Conservation (phyloP, 805 yeast genomes). For the Zygotorulaspora danielsina region DNA sequence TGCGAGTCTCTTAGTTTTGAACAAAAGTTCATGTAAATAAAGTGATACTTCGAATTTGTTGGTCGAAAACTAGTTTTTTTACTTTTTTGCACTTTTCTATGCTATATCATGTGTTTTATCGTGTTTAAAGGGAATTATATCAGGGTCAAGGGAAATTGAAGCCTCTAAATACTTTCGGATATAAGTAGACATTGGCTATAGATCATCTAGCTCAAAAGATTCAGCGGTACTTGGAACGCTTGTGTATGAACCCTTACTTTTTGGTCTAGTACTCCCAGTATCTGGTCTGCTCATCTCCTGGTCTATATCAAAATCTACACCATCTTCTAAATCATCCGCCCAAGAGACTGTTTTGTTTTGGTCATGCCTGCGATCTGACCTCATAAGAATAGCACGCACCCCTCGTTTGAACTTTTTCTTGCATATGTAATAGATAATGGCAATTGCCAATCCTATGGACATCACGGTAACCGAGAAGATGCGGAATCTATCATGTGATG, state of each 20-base stretch:
- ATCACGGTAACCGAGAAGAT: conserved; percentile 9
- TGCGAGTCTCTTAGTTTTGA: too few relatives aligned
- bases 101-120: too few relatives aligned
- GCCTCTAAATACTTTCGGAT: too few relatives aligned
- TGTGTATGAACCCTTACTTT: conserved; percentile 21
- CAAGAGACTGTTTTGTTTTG: conserved; percentile 37
- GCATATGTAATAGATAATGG: conserved; percentile 13
- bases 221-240: conserved; percentile 24
- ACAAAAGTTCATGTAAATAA: too few relatives aligned
- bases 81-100: too few relatives aligned
- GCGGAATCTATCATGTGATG: conserved; percentile 6
- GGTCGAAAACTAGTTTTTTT: too few relatives aligned
- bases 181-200: too few relatives aligned
- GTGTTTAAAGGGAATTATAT: too few relatives aligned
- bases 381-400: conserved; percentile 20
- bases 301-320: conserved; percentile 17
- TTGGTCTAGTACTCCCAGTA: conserved; percentile 7
- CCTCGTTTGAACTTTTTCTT: conserved; percentile 15
- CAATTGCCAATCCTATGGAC: conserved; percentile 9
- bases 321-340: conserved; percentile 36
- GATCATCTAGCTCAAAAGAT: conserved; percentile 26
- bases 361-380: conserved; percentile 20
- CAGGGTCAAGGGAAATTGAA: too few relatives aligned
- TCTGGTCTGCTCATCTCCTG: conserved; percentile 7
- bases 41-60: too few relatives aligned